Evolutionary conservation across 2,329 filamentous ascomycete species (phyloP), one percentile per base, ranked within the genome.

Genomic region (Hypomyces rosellus): DNA sequence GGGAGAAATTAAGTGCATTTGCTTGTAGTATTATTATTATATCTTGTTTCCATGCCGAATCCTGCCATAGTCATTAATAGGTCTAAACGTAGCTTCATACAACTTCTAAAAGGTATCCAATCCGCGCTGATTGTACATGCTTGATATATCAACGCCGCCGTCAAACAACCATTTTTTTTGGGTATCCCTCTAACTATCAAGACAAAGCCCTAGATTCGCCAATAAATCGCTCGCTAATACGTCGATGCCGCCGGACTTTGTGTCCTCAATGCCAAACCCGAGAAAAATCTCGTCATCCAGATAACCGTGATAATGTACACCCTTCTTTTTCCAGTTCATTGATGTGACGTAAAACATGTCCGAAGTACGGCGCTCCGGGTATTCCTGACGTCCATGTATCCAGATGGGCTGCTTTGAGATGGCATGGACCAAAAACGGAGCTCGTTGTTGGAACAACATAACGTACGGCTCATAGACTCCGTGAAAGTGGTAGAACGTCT

Each of bases 271-370:
- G 0, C 80, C 80, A 59, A 84, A 82, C 0, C 64, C 69, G 3
- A 83, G 40, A 38, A 82, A 74, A 13, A 82, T 15, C 12, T 74
- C 70, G 56, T 83, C 79, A 54, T 82, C 79, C 9, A 76, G 52
- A 49, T 74, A 80, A 0, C 80, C 80, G 56, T 81, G 75, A 54
- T 82, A 82, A 30, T 60, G 72, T 53, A 71, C 63, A 0, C 68
- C 69, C 1, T 62, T 61, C 0, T 54, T 59, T 59, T 74, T 80
- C 80, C 80, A 84, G 52, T 70, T 77, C 33, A 81, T 74, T 0
- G 72, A 76, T 0, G 77, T 82, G 1, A 82, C 66, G 53, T 81
- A 83, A 25, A 83, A 64, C 77, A 82, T 80, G 56, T 81, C 75
- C 0, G 71, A 73, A 20, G 70, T 67, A 6, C 56, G 49, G 1